These are phyloP conservation scores for Apiotrichum mycotoxinovorans DNA, from an alignment of 1,284 basidiomycete genomes.

Conservation along the genomic window DNA sequence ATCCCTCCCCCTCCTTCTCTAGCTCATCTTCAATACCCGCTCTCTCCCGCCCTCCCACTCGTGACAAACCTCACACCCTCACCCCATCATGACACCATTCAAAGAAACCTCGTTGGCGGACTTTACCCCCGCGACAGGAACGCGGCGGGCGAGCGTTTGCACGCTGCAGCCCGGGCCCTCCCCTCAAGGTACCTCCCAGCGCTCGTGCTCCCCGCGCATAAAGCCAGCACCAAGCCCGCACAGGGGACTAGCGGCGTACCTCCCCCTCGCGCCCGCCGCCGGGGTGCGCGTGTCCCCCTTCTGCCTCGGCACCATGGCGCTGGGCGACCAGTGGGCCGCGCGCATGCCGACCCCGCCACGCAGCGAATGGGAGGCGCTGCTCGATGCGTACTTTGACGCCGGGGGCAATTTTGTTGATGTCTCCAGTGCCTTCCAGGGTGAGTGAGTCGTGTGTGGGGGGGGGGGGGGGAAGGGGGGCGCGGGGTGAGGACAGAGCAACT, in stretches of 20 bases:
- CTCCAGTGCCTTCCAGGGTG: slow-evolving; percentile 45
- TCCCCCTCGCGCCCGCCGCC: slow-evolving; percentile 52
- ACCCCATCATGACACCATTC: not conserved
- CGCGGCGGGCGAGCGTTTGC: not conserved
- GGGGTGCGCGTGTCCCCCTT: slow-evolving; percentile 54
- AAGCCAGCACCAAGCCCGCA: slow-evolving; percentile 17
- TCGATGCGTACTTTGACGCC: slow-evolving; percentile 42
- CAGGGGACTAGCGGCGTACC: slow-evolving; percentile 43
- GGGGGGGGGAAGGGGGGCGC: not conserved
- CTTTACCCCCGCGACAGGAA: slow-evolving; percentile 11
- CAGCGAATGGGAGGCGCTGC: slow-evolving; percentile 20
- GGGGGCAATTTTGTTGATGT: slow-evolving; percentile 50
- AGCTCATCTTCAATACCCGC: no score
- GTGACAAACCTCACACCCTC: not conserved
- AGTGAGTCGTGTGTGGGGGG: not conserved
- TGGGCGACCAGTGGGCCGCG: slow-evolving; percentile 52
- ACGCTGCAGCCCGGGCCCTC: no score
- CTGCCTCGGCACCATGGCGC: slow-evolving; percentile 54
- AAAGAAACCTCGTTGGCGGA: slow-evolving; percentile 14
- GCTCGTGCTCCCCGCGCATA: no score
- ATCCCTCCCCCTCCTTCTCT: no score
- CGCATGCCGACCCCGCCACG: slow-evolving; percentile 17
- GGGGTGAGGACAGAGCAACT: not conserved
- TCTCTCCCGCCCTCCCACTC: no score
- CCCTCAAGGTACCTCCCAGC: not conserved